A percentile compares a stretch with the other conserved stretches of the same genome.
Evolutionary conservation across 805 yeast species (phyloP).

Genomic region (Zygoascus biomembranicola): DNA sequence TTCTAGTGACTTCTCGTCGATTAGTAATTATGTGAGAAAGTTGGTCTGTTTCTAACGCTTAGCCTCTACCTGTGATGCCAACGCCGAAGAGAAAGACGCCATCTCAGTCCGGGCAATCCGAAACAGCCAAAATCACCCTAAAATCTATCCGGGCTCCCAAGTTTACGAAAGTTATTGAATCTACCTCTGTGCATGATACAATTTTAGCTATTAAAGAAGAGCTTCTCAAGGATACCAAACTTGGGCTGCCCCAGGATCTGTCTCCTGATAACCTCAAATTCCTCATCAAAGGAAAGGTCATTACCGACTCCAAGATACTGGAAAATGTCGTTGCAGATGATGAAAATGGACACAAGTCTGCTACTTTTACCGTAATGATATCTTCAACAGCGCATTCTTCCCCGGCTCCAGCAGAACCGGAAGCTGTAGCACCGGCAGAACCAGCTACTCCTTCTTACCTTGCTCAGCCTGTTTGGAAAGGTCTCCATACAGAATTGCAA

Average conservation of each 20-base stretch:
- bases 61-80: conserved; percentile 12
- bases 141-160: conserved; percentile 71
- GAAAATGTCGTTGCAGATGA: conserved; percentile 19
- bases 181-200: conserved; percentile 16
- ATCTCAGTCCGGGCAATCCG: conserved; percentile 1
- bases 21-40: too few relatives aligned
- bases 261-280: conserved; percentile 34
- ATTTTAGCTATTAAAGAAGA: conserved; percentile 25
- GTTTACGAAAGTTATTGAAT: conserved; percentile 34
- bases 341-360: conserved; percentile 23
- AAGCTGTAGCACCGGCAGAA: not conserved
- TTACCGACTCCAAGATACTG: conserved; percentile 42
- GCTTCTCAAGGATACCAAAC: conserved; percentile 20
- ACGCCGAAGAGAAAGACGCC: conserved; percentile 6
- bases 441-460: not conserved
- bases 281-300: conserved; percentile 53
- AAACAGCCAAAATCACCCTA: conserved; percentile 29
- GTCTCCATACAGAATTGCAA: not conserved
- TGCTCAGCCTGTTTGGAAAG: not conserved
- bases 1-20: not conserved
- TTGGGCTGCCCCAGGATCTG: conserved; percentile 5
- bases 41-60: not conserved
- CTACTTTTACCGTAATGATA: conserved; percentile 40
- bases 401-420: not conserved
- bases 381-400: conserved; percentile 9